Base-by-base conservation (phyloP, 768 basidiomycete species). In the Clitopilus hobsonii region DNA sequence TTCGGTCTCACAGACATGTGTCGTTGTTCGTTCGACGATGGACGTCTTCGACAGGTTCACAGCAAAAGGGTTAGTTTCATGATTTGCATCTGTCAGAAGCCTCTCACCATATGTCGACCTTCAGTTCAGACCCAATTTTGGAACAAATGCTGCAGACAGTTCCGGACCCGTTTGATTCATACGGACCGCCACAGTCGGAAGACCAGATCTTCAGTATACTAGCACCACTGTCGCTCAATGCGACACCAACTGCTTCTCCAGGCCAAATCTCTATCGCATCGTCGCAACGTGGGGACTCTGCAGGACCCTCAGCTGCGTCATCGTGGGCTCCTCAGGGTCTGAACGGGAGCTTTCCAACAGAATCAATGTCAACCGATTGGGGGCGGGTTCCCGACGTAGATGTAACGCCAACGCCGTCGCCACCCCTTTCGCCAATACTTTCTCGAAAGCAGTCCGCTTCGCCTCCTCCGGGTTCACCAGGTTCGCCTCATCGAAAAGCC, bases 191-290 rank as follows among this genome's bases (percentile, higher is more conserved):
- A 2, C 90, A 88, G 61, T 78, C 89, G 38, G 91, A 94, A 67
- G 88, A 94, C 63, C 88, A 93, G 65, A 94, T 97, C 60, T 96
- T 96, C 72, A 91, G 85, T 65, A 95, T 97, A 57, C 80, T 98
- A 1, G 86, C 92, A 5, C 94, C 95, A 2, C 76, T 93, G 27
- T 88, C 89, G 27, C 85, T 91, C 56, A 86, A 87, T 74, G 81
- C 82, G 36, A 71, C 61, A 52, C 61, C 66, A 47, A 69, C 76
- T 18, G 83, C 88, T 5, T 71, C 85, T 14, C 78, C 84, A 22
- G 74, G 84, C 16, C 84, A 81, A 59, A 82, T 88, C n/a, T 63
- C 81, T 58, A 78, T 78, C 11, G 74, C 71, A 54, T 80, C 76
- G 56, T 71, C 78, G 23, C 78, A 74, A 66, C 71, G 69, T 28